A percentile compares a stretch with the other conserved stretches of the same genome.
phyloP scores from a whole-genome alignment of 495 filamentous ascomycete species.

The Hypoxylon fragiforme region DNA sequence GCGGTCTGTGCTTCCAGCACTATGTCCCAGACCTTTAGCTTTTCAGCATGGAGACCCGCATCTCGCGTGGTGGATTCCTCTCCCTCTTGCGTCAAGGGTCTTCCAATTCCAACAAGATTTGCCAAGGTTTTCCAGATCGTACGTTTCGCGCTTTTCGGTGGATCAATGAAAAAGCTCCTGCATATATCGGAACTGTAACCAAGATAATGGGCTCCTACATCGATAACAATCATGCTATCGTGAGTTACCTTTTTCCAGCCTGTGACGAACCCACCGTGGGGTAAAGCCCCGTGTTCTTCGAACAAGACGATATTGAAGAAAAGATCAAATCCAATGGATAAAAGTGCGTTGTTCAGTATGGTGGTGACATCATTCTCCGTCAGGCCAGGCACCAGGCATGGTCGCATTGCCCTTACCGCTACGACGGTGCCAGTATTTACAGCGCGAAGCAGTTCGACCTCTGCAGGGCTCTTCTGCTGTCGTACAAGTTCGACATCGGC shows the following conservation, averaged over 20 bases:
- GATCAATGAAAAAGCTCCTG: conserved; percentile 55
- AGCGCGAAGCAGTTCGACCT: conserved; percentile 55
- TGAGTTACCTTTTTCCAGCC: conserved; percentile 50
- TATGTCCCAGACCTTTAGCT: conserved; percentile 55
- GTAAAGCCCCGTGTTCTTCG: conserved; percentile 57
- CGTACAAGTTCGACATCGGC: conserved; percentile 54
- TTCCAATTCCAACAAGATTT: background rate
- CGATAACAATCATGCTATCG: conserved; percentile 58
- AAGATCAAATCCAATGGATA: conserved; percentile 50
- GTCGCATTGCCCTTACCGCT: conserved; percentile 56
- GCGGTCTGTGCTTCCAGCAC: conserved; percentile 56
- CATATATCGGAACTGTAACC: conserved; percentile 62
- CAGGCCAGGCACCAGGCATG: conserved; percentile 53
- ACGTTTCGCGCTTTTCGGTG: background rate
- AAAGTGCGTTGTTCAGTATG: conserved; percentile 53
- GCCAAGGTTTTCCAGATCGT: background rate
- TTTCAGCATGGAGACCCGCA: conserved; percentile 42
- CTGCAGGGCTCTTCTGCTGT: conserved; percentile 53
- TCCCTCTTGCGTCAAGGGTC: background rate
- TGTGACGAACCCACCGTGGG: conserved; percentile 56
- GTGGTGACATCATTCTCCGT: conserved; percentile 55
- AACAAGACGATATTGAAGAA: conserved; percentile 64
- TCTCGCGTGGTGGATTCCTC: background rate
- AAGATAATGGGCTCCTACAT: conserved; percentile 60
- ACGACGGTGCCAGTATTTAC: conserved; percentile 62